phyloP scores from a whole-genome alignment of 768 basidiomycete species.

The Lentinula boryana region DNA sequence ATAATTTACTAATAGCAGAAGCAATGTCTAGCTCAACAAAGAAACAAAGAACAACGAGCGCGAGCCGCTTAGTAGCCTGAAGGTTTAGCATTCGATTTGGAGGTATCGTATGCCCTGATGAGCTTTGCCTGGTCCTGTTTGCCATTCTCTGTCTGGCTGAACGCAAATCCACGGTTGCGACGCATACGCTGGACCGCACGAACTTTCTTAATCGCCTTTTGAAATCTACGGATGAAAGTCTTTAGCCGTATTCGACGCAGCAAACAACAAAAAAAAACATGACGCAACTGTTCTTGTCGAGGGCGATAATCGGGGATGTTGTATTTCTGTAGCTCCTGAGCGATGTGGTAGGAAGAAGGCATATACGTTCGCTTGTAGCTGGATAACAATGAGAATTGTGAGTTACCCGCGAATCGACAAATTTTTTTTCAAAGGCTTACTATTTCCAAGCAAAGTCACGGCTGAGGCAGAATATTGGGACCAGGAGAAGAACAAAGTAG shows the following conservation, averaged over 20 bases:
- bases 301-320: slow-evolving; percentile 96
- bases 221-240: slow-evolving; percentile 54
- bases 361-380: slow-evolving; percentile 89
- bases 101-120: slow-evolving; percentile 86
- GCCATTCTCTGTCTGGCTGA: slow-evolving; percentile 91
- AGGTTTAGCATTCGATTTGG: slow-evolving; percentile 64
- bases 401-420: slow-evolving; percentile 4
- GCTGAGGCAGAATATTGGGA: slow-evolving; percentile 79
- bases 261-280: background rate
- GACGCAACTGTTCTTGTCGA: slow-evolving; percentile 87
- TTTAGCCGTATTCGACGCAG: slow-evolving; percentile 7
- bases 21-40: background rate
- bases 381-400: slow-evolving; percentile 10
- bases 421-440: slow-evolving; percentile 48
- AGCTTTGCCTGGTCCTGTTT: slow-evolving; percentile 84
- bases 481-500: slow-evolving; percentile 80
- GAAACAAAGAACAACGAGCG: background rate
- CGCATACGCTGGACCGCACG: slow-evolving; percentile 98
- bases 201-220: slow-evolving; percentile 99
- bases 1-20: slow-evolving; percentile 3
- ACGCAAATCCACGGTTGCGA: slow-evolving; percentile 93
- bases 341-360: slow-evolving; percentile 95
- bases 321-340: slow-evolving; percentile 99
- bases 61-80: slow-evolving; percentile 57
- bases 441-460: slow-evolving; percentile 98